Percentiles rank a stretch among this genome's conserved stretches.
phyloP scores from a whole-genome alignment of 2,329 filamentous ascomycete genomes.

The Colletotrichum theobromicola region DNA sequence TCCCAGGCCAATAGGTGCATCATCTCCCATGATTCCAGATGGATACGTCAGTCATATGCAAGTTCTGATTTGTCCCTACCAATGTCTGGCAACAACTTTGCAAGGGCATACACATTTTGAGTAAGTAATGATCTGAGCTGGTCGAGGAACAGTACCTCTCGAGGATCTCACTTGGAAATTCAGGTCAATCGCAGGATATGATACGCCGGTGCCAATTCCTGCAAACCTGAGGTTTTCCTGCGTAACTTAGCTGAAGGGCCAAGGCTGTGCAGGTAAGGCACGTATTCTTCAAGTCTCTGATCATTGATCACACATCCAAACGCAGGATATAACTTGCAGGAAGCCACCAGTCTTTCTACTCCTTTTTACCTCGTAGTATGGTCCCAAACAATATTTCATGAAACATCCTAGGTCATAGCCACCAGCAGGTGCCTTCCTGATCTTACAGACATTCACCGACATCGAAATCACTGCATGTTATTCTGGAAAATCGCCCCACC shows the following conservation, averaged over 20 bases:
- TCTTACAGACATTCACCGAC: rapidly evolving
- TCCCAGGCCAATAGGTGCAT: neutral
- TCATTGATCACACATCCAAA: neutral
- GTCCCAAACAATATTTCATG: neutral
- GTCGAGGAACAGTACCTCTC: rapidly evolving
- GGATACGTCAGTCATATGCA: too few relatives aligned
- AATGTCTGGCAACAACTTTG: neutral
- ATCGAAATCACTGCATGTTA: rapidly evolving
- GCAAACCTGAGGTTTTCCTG: neutral
- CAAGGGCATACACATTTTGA: neutral
- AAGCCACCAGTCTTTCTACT: neutral
- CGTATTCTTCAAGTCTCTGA: neutral
- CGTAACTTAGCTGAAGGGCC: rapidly evolving
- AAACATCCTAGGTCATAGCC: neutral
- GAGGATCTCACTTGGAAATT: neutral
- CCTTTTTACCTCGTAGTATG: neutral
- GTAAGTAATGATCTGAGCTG: neutral
- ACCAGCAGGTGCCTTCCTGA: rapidly evolving
- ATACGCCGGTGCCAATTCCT: neutral
- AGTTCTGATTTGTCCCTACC: neutral
- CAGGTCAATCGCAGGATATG: neutral
- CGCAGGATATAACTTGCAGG: rapidly evolving
- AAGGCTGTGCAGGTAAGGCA: neutral
- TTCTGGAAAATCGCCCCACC: neutral
- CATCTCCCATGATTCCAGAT: rapidly evolving